Evolutionary conservation across 1,139 yeast species (phyloP), one percentile per base, ranked within the genome.

Genomic region (Saccharomyces hybrid): DNA sequence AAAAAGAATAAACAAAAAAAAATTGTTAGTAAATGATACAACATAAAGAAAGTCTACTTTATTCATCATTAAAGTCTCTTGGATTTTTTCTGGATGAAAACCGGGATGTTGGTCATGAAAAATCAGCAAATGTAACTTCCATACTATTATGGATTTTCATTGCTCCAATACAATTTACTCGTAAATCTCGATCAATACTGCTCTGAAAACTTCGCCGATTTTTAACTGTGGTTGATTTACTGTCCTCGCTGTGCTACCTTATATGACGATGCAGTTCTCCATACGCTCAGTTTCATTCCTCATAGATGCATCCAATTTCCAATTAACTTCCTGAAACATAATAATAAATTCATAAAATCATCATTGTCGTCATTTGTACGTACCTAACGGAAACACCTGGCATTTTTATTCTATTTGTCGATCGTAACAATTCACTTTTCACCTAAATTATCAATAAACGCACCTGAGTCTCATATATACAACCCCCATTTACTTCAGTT

Each of bases 381-480:
- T 86, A 88, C 95, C 95, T 88, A 77, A 90, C 97, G 81, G 96
- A 86, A 82, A 86, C 93, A 88, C 97, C 96, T 82, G 96, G 86
- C 97, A 90, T 89, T 75, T 77, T 84, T 79, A 41, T 47, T 56
- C 54, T 24, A 44, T 49, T 34, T 38, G 31, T 46, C 44, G 44
- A 38, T 19, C 32, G 38, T 14, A 14, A 6, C 19, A 14, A 12
- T 47, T 26, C 29, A 49, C 56, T 54, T n/a, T 38, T 28, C 8
- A 14, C 3, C 16, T 48, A 48, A 24, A 46, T 4, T 27, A n/a
- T 26, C 11, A 26, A n/a, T n/a, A 21, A 24, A 46, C 44, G 11
- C 44, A 24, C 28, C 48, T 21, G 31, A 24, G 19, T 46, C 19
- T 14, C 6, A 14, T 16, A n/a, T 46, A 24, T 46, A n/a, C 48